phyloP scores from a whole-genome alignment of 2,329 filamentous ascomycete species.

The Phaeophleospora eucalypticola region DNA sequence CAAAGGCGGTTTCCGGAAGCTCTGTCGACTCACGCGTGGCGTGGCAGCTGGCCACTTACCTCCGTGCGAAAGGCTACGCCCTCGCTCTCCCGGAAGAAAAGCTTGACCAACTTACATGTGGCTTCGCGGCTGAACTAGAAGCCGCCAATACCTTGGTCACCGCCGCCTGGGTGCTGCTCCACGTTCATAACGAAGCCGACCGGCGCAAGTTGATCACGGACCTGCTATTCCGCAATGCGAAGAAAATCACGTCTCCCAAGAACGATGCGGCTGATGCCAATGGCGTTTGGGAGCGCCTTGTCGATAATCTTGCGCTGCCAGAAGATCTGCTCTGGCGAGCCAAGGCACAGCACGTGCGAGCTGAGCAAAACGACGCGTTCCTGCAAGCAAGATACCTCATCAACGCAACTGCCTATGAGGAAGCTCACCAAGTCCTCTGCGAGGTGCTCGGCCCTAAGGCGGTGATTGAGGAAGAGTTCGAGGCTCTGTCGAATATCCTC shows the following conservation, averaged over 20 bases:
- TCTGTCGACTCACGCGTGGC: conserved; percentile 70
- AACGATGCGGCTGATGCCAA: conserved; percentile 51
- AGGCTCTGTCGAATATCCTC: conserved; percentile 64
- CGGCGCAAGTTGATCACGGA: conserved; percentile 39
- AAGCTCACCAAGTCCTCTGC: conserved; percentile 80
- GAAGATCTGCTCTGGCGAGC: conserved; percentile 79
- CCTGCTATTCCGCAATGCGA: conserved; percentile 63
- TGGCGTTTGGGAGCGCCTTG: conserved; percentile 17
- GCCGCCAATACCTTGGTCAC: conserved; percentile 23
- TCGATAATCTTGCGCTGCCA: conserved; percentile 64
- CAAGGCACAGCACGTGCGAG: conserved; percentile 76
- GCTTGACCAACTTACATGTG: conserved; percentile 63
- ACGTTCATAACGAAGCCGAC: conserved; percentile 23
- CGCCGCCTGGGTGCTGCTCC: conserved; percentile 30
- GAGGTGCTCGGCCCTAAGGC: conserved; percentile 75
- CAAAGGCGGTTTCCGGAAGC: conserved; percentile 71
- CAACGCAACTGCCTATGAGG: conserved; percentile 58
- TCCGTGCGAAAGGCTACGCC: conserved; percentile 33
- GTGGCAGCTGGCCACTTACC: conserved; percentile 74
- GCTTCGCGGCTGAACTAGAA: conserved; percentile 33
- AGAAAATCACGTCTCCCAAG: conserved; percentile 52
- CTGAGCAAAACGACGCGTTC: conserved; percentile 63
- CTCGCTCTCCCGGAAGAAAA: conserved; percentile 34
- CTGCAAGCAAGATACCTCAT: conserved; percentile 77
- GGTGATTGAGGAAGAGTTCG: conserved; percentile 78